A percentile compares a stretch with the other conserved stretches of the same genome.
Evolutionary conservation across 352 stramenopile genomes (phyloP).

Genomic region (Pythium dissimile): DNA sequence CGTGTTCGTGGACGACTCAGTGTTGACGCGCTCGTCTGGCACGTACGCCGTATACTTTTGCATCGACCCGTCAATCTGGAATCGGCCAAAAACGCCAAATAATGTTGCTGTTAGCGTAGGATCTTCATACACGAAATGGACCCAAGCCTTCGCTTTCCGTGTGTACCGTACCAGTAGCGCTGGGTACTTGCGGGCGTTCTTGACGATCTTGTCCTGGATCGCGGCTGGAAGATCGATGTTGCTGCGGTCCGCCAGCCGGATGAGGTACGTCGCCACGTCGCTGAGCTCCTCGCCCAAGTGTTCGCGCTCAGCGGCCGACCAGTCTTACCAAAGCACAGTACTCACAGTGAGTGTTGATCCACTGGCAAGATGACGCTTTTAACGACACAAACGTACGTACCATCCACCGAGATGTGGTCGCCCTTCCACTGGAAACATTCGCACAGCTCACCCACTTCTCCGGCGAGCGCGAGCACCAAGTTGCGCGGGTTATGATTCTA

Average conservation of each 20-base stretch:
- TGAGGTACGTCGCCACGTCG: constrained; percentile 95
- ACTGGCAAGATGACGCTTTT: no score
- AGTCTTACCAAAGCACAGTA: constrained; percentile 31
- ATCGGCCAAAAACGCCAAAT: no score
- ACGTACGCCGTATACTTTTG: constrained; percentile 3
- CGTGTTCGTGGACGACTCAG: no score
- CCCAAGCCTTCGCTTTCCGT: no score
- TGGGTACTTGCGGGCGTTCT: constrained; percentile 87
- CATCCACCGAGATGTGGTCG: constrained; percentile 30
- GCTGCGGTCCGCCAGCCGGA: constrained; percentile 90
- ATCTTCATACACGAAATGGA: no score
- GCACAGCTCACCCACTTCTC: constrained; percentile 88
- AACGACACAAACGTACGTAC: neutral
- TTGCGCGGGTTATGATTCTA: constrained; percentile 55
- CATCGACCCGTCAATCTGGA: constrained; percentile 5
- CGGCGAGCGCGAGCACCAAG: constrained; percentile 81
- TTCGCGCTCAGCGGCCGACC: constrained; percentile 68
- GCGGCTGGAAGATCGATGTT: constrained; percentile 84
- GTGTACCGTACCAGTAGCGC: constrained; percentile 20
- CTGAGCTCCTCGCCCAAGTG: constrained; percentile 95
- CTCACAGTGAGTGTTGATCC: no score
- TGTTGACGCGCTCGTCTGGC: no score
- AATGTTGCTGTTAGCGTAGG: no score
- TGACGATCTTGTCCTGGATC: constrained; percentile 91
- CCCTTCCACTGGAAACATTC: constrained; percentile 90